Percentiles rank a stretch among this genome's conserved stretches.
phyloP scores from a whole-genome alignment of 371 early-diverging fungal species.

The Apophysomyces trapeziformis region DNA sequence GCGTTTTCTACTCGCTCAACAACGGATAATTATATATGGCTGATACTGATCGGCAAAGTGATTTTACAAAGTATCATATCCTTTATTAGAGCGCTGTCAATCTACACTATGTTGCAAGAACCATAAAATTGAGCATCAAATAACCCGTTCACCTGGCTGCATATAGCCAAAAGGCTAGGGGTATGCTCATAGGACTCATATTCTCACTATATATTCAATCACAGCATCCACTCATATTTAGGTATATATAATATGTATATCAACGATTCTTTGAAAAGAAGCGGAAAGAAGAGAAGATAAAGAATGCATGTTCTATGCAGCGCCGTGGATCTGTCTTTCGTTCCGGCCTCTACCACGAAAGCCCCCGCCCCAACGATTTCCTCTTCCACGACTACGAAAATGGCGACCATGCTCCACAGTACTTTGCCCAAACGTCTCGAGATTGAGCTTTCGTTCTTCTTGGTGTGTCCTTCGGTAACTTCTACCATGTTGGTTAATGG shows the following conservation, averaged over 20 bases:
- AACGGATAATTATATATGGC: no score
- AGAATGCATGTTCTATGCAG: slow-evolving; percentile 1
- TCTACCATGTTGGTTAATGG: slow-evolving; percentile 9
- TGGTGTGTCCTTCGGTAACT: slow-evolving; percentile 69
- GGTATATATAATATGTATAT: neutral
- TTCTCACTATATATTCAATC: no score
- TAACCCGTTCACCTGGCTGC: no score
- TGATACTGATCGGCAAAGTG: no score
- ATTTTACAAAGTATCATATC: no score
- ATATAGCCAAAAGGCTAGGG: no score
- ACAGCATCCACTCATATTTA: neutral
- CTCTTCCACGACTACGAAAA: slow-evolving; percentile 38
- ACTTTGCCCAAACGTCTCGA: slow-evolving; percentile 90
- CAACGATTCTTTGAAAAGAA: no score
- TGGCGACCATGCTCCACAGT: slow-evolving; percentile 58
- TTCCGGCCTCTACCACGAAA: slow-evolving; percentile 7
- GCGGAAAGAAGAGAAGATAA: neutral
- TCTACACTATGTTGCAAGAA: no score
- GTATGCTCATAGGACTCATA: no score
- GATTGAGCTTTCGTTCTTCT: slow-evolving; percentile 81
- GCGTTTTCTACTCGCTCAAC: no score
- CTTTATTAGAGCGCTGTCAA: no score
- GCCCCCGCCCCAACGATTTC: slow-evolving; percentile 3
- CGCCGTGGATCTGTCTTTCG: slow-evolving; percentile 5
- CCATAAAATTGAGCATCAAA: no score